These are phyloP conservation scores for Fusarium nurragi DNA, from an alignment of 2,329 filamentous ascomycete genomes.

Conservation along the genomic window DNA sequence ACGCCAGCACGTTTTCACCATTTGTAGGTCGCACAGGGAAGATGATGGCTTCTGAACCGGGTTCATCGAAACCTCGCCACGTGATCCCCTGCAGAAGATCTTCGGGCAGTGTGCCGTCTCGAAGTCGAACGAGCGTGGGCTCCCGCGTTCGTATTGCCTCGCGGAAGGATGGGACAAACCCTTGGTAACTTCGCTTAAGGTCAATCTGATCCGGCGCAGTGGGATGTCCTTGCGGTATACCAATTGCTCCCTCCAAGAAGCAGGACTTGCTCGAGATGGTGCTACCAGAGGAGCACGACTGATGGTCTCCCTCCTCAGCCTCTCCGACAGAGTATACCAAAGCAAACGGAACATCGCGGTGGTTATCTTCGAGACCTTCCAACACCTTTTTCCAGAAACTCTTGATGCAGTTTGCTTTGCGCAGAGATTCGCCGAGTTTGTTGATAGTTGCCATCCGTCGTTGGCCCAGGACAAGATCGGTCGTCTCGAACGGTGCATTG, in stretches of 20 bases:
- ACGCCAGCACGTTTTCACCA: constrained; percentile 70
- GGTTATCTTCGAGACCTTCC: constrained; percentile 48
- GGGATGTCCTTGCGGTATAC: constrained; percentile 48
- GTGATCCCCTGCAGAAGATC: constrained; percentile 66
- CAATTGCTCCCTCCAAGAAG: constrained; percentile 49
- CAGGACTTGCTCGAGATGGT: constrained; percentile 51
- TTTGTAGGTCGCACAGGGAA: constrained; percentile 73
- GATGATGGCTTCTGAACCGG: constrained; percentile 69
- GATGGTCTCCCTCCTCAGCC: constrained; percentile 48
- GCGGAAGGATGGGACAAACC: constrained; percentile 51
- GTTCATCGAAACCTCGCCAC: constrained; percentile 69
- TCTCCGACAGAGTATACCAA: constrained; percentile 54
- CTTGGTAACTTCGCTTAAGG: constrained; percentile 48
- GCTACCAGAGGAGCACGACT: constrained; percentile 49
- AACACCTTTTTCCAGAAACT: constrained; percentile 49
- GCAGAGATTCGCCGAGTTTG: constrained; percentile 45
- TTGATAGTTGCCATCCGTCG: constrained; percentile 49
- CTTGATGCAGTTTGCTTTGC: constrained; percentile 48
- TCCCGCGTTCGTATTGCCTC: constrained; percentile 51
- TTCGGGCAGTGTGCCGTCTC: constrained; percentile 63
- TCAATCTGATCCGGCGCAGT: constrained; percentile 49
- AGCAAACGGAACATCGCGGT: constrained; percentile 53
- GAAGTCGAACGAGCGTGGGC: constrained; percentile 50
- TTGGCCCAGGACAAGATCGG: constrained; percentile 47
- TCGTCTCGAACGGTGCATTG: constrained; percentile 53